Conservation (phyloP, 108 stramenopile genomes). For the Pinguiococcus pyrenoidosus region DNA sequence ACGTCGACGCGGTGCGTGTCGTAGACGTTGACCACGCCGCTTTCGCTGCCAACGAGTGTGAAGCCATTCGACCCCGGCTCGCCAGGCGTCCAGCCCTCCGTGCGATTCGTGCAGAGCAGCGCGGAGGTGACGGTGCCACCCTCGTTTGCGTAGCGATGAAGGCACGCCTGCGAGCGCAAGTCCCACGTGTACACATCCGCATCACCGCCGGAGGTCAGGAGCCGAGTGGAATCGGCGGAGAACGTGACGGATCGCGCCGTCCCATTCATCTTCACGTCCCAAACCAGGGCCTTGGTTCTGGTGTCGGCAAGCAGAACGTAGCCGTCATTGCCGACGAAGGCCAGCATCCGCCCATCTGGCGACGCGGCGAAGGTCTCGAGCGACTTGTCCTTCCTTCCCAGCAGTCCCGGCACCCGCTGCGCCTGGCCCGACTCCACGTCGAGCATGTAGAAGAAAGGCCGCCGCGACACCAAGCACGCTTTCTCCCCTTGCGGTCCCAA, state of each 20-base stretch:
- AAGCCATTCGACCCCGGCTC: constrained; percentile 9
- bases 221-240: constrained; percentile 52
- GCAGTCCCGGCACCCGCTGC: constrained; percentile 39
- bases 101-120: constrained; percentile 51
- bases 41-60: constrained; percentile 77
- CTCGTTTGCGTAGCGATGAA: constrained; percentile 71
- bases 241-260: constrained; percentile 66
- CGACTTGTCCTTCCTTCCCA: constrained; percentile 60
- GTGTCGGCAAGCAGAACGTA: constrained; percentile 69
- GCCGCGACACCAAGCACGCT: constrained; percentile 44
- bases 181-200: constrained; percentile 86
- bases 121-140: constrained; percentile 71
- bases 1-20: constrained; percentile 10
- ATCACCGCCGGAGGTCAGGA: constrained; percentile 80
- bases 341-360: constrained; percentile 53
- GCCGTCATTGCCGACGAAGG: constrained; percentile 83
- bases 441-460: constrained; percentile 78
- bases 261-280: constrained; percentile 77
- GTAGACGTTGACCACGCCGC: constrained; percentile 90
- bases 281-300: constrained; percentile 63
- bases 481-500: constrained; percentile 45
- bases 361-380: constrained; percentile 66
- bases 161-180: constrained; percentile 54
- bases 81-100: too few relatives aligned
- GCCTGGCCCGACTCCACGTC: constrained; percentile 67